Evolutionary conservation across 106 monocot genomes (phyloP), one percentile per base, ranked within the genome.

Genomic region (Dendrobium catenatum): DNA sequence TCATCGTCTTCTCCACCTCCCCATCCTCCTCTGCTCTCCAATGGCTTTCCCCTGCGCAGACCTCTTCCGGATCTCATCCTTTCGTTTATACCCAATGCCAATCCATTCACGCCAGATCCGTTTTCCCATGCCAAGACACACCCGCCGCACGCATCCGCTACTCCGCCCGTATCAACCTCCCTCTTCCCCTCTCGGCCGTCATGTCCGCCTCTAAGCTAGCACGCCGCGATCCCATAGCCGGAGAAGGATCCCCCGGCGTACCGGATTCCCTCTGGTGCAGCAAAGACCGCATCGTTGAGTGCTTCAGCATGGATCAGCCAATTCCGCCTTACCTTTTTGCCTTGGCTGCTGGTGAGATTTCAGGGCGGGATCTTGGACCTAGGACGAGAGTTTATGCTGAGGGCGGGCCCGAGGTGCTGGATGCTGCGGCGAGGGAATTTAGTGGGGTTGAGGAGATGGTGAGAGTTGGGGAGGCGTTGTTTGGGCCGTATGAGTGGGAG

Each of bases 81-180:
- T 98, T 94, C 78, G 94, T 93, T 51, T 98, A 84, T 89, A 94
- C 96, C 22, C 96, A 97, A 85, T 97, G 96, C 78, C 94, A 97
- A 73, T 44, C 96, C 77, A 88, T 91, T 68, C 97, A 98, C 83
- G 94, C 91, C 78, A 85, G 97, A n/a, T 92, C 94, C 75, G 48
- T 98, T 74, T 98, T 98, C 90, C 96, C 97, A 22, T 94, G 97
- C 89, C 97, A 94, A 79, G 97, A 98, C 88, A 98, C 97, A 42
- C 97, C 97, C 47, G 94, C 97, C 18, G 97, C 94, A 5, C 82
- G 97, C 20, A 78, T 98, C 74, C 73, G 78, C 61, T 98, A 86
- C 87, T 81, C 88, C 19, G 90, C 89, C 31, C 80, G 70, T 42
- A 77, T 98, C 72, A 98, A 98, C 82, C 73, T 98, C 44, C 97